Evolutionary conservation across 2,329 filamentous ascomycete genomes (phyloP), one percentile per base, ranked within the genome.

Genomic region (Fusarium mundagurra): DNA sequence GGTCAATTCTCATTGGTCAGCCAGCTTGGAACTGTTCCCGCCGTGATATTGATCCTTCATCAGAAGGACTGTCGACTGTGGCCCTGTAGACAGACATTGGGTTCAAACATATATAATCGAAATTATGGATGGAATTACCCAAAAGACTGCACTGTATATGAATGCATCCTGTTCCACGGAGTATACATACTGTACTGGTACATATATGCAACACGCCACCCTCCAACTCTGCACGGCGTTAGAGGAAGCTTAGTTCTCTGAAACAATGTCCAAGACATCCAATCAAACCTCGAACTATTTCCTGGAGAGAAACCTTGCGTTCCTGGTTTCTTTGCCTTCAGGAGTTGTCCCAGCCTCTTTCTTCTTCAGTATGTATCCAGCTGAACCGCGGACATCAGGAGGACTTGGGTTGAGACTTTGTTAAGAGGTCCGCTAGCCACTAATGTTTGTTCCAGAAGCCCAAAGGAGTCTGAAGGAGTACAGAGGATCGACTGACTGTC

Each of bases 401-500:
- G 27, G 27, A 20, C 61, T 38, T 29, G 44, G 44, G 29, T 20
- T 29, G 22, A 20, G 36, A 47, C 27, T 33, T 41, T 16, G 53
- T 39, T 20, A 24, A 65, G 51, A 53, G 33, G 20, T 64, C 24
- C 22, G 36, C 36, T 54, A 54, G n/a, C 14, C 44, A 36, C 33
- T 22, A 14, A 27, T 55, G 39, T 18, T 48, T 55, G 43, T 61
- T 61, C 48, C 58, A 64, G 67, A 71, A 61, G 51, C 34, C 33
- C 36, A 33, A 38, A 62, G 36, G 45, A 48, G 53, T n/a, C 51
- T 38, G 24, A 27, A 36, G 20, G 61, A 71, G 62, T 34, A 31
- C 33, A 47, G 34, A 72, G 39, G 71, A 74, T 72, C 68, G 60
- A 62, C 72, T 74, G 60, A 74, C 64, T 48, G 36, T 43, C 48